Base-by-base conservation (phyloP, 2,329 filamentous ascomycete genomes). In the Chaetomium strumarium region DNA sequence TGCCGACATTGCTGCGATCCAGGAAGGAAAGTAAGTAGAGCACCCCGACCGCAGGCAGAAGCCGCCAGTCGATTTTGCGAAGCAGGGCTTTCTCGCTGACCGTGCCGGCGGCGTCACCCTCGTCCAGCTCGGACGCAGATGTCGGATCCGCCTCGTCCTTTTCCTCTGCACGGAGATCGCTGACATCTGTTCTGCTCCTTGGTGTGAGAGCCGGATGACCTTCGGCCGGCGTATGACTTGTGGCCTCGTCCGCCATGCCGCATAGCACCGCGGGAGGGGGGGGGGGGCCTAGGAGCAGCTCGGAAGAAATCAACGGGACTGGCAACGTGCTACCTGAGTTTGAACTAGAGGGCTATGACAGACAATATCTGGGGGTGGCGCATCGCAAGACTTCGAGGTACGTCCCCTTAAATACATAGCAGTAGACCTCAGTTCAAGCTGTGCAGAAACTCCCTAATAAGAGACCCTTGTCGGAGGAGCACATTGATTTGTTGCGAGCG, bases 1-100 rank as follows among this genome's bases (percentile, higher is more conserved):
- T 83, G 20, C 77, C 78, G 17, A 82, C 78, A 67, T 83, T 83
- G 60, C 77, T 79, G 31, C 78, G 68, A 57, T 81, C 79, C 9
- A 82, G 63, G 55, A 82, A 82, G 0, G 76, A 80, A 0, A 81
- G 62, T 6, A 82, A 63, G 58, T 83, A 83, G 11, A 82, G 57
- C 3, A 81, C 61, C 0, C 77, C 77, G 2, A 82, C 73, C 0
- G 76, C 74, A 0, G 79, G 80, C 0, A 83, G 64, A 4, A 83
- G 67, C 42, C 72, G 69, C 3, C 65, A 57, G 55, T 82, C 79
- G 13, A 82, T 60, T 55, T 79, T 86, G 10, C 82, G 72, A 7
- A 87, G 60, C 2, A 88, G 67, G 0, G 72, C 68, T 38, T 72
- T 77, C 61, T 86, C 83, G 50, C 79, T 76, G 31, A 85, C 63